Percentiles rank a stretch among this genome's conserved stretches.
phyloP scores from a whole-genome alignment of 139 green algal genomes.

The Micromonas pusilla region DNA sequence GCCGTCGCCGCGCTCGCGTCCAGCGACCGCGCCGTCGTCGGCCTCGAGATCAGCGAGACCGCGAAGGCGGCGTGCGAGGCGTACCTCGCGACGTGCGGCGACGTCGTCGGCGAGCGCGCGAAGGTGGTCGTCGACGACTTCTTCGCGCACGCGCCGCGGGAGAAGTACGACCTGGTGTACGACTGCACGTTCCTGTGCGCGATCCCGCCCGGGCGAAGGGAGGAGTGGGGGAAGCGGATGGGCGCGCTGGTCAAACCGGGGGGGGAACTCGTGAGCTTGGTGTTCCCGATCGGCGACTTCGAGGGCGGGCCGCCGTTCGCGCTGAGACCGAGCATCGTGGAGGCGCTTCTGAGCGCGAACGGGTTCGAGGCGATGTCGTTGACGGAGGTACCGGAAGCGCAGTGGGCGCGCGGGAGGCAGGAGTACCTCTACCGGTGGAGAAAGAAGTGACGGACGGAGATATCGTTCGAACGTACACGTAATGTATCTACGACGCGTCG shows the following conservation, averaged over 20 bases:
- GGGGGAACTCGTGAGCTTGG: neutral
- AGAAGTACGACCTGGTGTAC: conserved; percentile 23
- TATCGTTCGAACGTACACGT: too few relatives aligned
- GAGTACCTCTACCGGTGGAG: conserved; percentile 16
- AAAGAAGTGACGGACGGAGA: too few relatives aligned
- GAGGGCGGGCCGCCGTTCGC: conserved; percentile 26
- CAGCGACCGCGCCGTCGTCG: neutral
- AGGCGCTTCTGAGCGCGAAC: neutral
- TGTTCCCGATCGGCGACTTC: conserved; percentile 24
- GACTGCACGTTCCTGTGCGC: conserved; percentile 36
- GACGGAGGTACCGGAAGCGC: neutral
- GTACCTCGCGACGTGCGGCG: neutral
- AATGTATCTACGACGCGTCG: too few relatives aligned
- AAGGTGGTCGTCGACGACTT: conserved; percentile 22
- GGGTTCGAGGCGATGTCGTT: conserved; percentile 17
- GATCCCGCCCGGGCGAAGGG: neutral
- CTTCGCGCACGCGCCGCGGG: neutral
- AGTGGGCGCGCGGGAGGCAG: neutral
- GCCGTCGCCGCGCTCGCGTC: conserved; percentile 8
- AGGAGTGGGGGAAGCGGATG: conserved; percentile 23
- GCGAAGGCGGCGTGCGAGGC: neutral
- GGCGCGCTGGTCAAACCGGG: neutral
- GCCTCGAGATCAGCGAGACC: neutral
- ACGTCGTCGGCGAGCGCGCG: neutral
- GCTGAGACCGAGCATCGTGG: neutral